Conservation (phyloP, 805 yeast genomes). For the Myxozyma neotropica region DNA sequence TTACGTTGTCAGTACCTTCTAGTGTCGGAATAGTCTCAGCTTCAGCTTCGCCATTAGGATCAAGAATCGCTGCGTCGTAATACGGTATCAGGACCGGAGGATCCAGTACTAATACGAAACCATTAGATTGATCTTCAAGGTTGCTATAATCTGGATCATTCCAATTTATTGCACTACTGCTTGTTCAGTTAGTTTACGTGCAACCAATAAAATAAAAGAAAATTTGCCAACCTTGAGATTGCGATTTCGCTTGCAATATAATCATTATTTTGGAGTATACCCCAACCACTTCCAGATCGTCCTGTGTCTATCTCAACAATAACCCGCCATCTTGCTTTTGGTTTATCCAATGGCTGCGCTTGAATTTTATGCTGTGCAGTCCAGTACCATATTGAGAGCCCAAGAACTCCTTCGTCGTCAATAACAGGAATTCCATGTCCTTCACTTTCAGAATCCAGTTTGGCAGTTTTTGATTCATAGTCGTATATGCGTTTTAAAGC, state of each 20-base stretch:
- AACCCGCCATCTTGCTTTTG: constrained; percentile 12
- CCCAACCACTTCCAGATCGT: constrained; percentile 20
- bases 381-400: constrained; percentile 43
- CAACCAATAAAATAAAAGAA: not conserved
- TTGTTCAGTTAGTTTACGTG: not conserved
- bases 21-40: constrained; percentile 11
- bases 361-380: constrained; percentile 13
- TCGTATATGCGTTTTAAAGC: constrained; percentile 36
- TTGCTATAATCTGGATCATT: constrained; percentile 34
- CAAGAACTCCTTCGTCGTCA: constrained; percentile 41
- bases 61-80: constrained; percentile 30
- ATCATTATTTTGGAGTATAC: constrained; percentile 28
- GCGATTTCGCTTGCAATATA: constrained; percentile 15
- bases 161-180: constrained; percentile 23
- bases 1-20: constrained; percentile 1
- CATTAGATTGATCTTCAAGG: constrained; percentile 37
- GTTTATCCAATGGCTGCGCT: not conserved
- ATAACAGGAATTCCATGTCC: constrained; percentile 40
- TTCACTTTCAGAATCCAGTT: constrained; percentile 15
- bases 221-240: not conserved
- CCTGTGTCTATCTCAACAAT: constrained; percentile 19
- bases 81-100: constrained; percentile 41
- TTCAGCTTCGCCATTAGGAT: constrained; percentile 24
- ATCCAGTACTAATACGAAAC: constrained; percentile 40
- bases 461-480: not conserved